Conservation (phyloP, 768 basidiomycete species). For the Heimioporus sp. region DNA sequence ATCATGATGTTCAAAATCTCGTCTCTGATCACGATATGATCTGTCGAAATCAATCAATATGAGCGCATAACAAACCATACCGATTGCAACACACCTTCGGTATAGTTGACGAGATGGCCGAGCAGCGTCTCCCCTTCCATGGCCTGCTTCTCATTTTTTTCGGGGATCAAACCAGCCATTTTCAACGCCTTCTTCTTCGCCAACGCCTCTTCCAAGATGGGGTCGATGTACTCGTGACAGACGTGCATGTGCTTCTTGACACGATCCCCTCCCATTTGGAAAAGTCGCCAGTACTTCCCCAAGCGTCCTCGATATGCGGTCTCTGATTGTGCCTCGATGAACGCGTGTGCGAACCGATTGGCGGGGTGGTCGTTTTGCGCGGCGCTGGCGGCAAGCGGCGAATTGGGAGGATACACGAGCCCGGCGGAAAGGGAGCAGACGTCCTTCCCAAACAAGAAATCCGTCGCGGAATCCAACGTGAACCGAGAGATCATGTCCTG, state of each 20-base stretch:
- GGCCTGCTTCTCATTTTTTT: constrained; percentile 4
- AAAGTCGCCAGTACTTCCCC: constrained; percentile 48
- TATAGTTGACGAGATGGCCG: constrained; percentile 29
- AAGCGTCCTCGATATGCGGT: constrained; percentile 39
- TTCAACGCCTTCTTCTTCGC: constrained; percentile 32
- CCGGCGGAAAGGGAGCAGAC: constrained; percentile 46
- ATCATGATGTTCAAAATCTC: constrained; percentile 39
- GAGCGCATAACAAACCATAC: neutral
- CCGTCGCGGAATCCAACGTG: constrained; percentile 57
- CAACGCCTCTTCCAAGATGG: constrained; percentile 49
- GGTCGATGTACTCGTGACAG: constrained; percentile 51
- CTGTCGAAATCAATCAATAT: constrained; percentile 9
- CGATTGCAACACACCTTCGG: constrained; percentile 19
- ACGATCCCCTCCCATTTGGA: constrained; percentile 51
- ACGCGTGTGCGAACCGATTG: constrained; percentile 46
- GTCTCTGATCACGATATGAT: constrained; percentile 32
- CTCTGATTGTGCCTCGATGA: constrained; percentile 45
- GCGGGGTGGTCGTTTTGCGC: constrained; percentile 31
- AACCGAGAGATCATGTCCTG: constrained; percentile 55
- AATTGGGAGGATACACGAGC: constrained; percentile 45
- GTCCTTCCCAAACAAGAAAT: constrained; percentile 54
- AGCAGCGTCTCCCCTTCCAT: constrained; percentile 28
- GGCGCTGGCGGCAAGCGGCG: constrained; percentile 5
- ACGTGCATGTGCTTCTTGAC: constrained; percentile 44
- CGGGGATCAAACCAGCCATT: constrained; percentile 19